A percentile compares a stretch with the other conserved stretches of the same genome.
Evolutionary conservation across 2,329 filamentous ascomycete genomes (phyloP).

Genomic region (Colletotrichum orchidophilum): DNA sequence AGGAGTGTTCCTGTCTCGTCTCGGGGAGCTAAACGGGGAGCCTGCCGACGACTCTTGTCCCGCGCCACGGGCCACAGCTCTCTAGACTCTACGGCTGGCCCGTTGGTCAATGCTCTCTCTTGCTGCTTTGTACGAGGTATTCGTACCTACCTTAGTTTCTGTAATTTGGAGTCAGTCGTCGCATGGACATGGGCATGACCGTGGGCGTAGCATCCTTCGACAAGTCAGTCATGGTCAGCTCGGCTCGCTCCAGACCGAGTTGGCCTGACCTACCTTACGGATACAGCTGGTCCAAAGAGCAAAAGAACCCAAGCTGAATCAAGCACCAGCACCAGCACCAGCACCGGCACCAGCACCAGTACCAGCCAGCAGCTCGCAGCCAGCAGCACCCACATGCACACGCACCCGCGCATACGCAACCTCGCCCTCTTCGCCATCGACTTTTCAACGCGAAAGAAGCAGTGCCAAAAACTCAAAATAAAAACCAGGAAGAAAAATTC

Average conservation of each 20-base stretch:
- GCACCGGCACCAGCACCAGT: too few species aligned
- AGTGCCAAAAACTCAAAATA: not conserved
- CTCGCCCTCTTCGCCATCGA: not conserved
- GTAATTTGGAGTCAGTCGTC: not conserved
- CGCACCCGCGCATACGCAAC: not conserved
- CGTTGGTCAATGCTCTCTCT: not conserved
- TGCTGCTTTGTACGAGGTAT: not conserved
- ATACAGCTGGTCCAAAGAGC: not conserved
- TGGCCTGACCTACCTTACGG: not conserved
- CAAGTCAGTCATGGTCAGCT: not conserved
- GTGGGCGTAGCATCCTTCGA: not conserved
- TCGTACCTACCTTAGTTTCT: too few species aligned
- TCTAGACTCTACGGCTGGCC: conserved; percentile 1
- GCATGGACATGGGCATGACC: not conserved
- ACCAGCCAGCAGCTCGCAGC: not conserved
- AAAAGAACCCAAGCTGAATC: not conserved
- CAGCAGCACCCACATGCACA: not conserved
- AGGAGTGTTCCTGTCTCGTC: not conserved
- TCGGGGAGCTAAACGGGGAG: not conserved
- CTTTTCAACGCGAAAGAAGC: not conserved
- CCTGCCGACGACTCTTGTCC: not conserved
- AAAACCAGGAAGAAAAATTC: not conserved
- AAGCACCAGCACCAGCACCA: not conserved
- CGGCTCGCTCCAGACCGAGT: not conserved
- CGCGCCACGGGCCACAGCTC: conserved; percentile 12